Evolutionary conservation across 257 asterid genomes (phyloP).

Genomic region (Solanum chiquidenum): DNA sequence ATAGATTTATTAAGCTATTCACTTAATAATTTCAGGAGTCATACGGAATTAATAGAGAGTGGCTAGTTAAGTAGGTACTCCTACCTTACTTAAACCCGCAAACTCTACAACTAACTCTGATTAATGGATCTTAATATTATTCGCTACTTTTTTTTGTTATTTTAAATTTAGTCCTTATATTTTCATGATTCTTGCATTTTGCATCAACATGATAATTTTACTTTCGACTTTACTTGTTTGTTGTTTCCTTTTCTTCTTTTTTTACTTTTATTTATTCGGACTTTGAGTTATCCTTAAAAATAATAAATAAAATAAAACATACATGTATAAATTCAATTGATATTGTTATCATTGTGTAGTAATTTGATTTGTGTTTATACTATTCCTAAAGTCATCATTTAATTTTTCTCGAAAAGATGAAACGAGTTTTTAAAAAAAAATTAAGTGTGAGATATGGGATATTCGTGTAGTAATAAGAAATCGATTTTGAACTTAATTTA

Average conservation of each 20-base stretch:
- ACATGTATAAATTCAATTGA: no score
- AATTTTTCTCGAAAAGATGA: not conserved
- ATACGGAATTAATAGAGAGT: not conserved
- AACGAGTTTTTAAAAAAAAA: not conserved
- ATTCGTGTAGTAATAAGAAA: not conserved
- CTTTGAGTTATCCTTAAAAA: no score
- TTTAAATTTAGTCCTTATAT: not conserved
- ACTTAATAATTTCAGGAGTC: not conserved
- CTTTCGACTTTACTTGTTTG: not conserved
- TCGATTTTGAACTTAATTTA: rapidly evolving
- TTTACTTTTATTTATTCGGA: no score
- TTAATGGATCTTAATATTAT: not conserved
- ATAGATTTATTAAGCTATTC: not conserved
- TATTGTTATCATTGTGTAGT: no score
- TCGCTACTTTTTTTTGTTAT: not conserved
- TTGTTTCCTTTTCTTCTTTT: no score
- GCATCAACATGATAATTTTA: not conserved
- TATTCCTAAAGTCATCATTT: not conserved
- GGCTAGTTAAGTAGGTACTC: not conserved
- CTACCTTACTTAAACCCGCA: not conserved
- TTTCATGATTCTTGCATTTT: not conserved
- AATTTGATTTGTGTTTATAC: no score
- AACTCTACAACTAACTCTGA: not conserved
- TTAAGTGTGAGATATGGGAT: not conserved
- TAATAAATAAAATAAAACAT: no score